Evolutionary conservation across 2,329 filamentous ascomycete species (phyloP).

Genomic region (Dothideomycetes sp.): DNA sequence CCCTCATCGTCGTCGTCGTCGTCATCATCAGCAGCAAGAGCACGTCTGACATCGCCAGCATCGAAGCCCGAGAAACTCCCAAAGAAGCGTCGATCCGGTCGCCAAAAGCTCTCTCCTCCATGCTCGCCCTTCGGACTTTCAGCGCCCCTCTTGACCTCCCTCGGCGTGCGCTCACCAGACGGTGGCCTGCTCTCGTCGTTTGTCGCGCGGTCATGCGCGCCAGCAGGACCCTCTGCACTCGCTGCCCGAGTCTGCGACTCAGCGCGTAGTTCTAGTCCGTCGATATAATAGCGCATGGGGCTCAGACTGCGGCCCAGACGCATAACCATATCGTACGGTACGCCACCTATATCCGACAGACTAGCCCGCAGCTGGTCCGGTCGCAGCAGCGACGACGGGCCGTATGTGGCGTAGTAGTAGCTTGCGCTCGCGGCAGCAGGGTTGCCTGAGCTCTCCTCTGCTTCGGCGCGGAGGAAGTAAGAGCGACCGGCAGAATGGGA

Average conservation of each 20-base stretch:
- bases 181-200: background rate
- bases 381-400: too few relatives aligned
- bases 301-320: constrained; percentile 32
- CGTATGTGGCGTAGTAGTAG: too few relatives aligned
- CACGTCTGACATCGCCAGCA: constrained; percentile 3
- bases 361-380: too few relatives aligned
- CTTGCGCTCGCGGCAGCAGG: too few relatives aligned
- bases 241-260: constrained; percentile 19
- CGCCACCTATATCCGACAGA: too few relatives aligned
- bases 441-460: constrained; percentile 8
- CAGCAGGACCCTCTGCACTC: background rate
- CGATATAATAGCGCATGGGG: constrained; percentile 35
- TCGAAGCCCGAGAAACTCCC: background rate
- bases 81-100: constrained; percentile 3
- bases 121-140: background rate
- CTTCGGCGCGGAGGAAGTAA: constrained; percentile 19
- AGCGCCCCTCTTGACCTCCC: constrained; percentile 6
- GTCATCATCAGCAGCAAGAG: constrained; percentile 7
- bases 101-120: background rate
- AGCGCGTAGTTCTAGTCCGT: constrained; percentile 9
- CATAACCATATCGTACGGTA: constrained; percentile 35
- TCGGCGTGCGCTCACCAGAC: constrained; percentile 3
- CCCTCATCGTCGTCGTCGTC: constrained; percentile 8
- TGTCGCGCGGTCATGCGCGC: constrained; percentile 7
- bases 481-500: constrained; percentile 12